Conservation (phyloP, 2,329 filamentous ascomycete species). For the Fusarium denticulatum region DNA sequence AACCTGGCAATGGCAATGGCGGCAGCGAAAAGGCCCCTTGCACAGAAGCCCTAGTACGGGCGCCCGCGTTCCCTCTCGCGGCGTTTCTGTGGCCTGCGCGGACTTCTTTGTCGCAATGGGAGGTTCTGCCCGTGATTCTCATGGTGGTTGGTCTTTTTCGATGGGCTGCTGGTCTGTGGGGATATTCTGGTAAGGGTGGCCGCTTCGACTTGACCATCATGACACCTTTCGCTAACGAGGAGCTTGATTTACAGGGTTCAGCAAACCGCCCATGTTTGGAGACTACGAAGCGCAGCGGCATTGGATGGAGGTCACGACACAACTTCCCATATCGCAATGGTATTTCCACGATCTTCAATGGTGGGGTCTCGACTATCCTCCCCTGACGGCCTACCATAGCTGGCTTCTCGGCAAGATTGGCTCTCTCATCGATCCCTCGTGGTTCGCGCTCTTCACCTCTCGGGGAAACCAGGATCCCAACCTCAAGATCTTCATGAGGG, state of each 20-base stretch:
- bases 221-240: conserved; percentile 27
- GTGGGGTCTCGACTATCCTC: conserved; percentile 98
- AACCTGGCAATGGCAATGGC: conserved; percentile 46
- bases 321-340: conserved; percentile 92
- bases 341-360: conserved; percentile 97
- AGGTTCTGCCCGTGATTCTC: conserved; percentile 85
- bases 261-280: conserved; percentile 88
- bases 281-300: conserved; percentile 98
- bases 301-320: conserved; percentile 97
- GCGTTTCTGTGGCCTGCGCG: conserved; percentile 95
- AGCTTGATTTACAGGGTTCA: conserved; percentile 65
- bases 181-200: conserved; percentile 79
- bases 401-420: conserved; percentile 94
- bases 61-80: conserved; percentile 87
- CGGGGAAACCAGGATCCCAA: conserved; percentile 81
- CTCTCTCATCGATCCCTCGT: conserved; percentile 77
- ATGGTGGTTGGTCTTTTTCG: conserved; percentile 93
- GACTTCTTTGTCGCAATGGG: conserved; percentile 88
- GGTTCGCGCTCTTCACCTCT: conserved; percentile 88
- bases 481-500: conserved; percentile 96
- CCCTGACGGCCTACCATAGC: conserved; percentile 97
- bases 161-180: conserved; percentile 93
- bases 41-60: conserved; percentile 59
- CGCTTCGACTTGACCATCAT: not conserved
- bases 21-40: conserved; percentile 47